Percentiles rank a stretch among this genome's conserved stretches.
phyloP scores from a whole-genome alignment of 805 yeast species.

The Monosporozyma aerobia region DNA sequence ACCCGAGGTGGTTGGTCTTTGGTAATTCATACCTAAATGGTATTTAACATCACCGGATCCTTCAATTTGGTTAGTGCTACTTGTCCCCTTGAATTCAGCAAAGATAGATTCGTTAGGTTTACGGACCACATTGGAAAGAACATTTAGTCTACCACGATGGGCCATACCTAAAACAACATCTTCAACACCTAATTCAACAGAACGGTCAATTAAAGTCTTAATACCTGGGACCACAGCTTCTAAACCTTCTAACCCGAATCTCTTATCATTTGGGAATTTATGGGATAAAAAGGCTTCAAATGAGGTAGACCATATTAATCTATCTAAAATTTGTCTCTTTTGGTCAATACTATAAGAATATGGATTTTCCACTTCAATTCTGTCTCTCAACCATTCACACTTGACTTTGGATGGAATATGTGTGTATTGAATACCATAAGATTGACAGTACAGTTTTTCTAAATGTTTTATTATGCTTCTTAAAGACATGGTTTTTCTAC shows the following conservation, averaged over 20 bases:
- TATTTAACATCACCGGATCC: conserved; percentile 99
- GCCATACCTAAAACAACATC: conserved; percentile 99
- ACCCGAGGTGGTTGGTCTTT: conserved; percentile 98
- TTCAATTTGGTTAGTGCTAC: conserved; percentile 65
- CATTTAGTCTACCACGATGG: conserved; percentile 97
- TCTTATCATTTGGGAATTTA: conserved; percentile 95
- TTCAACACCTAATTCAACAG: conserved; percentile 88
- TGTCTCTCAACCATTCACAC: conserved; percentile 97
- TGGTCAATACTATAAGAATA: conserved; percentile 76
- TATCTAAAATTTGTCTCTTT: conserved; percentile 91
- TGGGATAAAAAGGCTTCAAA: conserved; percentile 89
- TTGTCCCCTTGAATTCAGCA: conserved; percentile 82
- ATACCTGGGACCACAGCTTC: conserved; percentile 95
- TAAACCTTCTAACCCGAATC: conserved; percentile 98
- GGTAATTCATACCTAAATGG: conserved; percentile 98
- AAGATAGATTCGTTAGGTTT: conserved; percentile 97
- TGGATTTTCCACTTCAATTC: conserved; percentile 87
- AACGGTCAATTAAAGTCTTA: conserved; percentile 87
- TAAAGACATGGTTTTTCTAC: conserved; percentile 54
- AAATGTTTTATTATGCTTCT: conserved; percentile 70
- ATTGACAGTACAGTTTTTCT: conserved; percentile 77
- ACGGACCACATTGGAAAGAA: conserved; percentile 95
- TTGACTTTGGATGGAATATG: conserved; percentile 92
- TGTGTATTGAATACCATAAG: conserved; percentile 90
- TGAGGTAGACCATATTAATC: conserved; percentile 92